Percentiles rank a stretch among this genome's conserved stretches.
Evolutionary conservation across 1,284 basidiomycete species (phyloP).

Genomic region (Somion occarium): DNA sequence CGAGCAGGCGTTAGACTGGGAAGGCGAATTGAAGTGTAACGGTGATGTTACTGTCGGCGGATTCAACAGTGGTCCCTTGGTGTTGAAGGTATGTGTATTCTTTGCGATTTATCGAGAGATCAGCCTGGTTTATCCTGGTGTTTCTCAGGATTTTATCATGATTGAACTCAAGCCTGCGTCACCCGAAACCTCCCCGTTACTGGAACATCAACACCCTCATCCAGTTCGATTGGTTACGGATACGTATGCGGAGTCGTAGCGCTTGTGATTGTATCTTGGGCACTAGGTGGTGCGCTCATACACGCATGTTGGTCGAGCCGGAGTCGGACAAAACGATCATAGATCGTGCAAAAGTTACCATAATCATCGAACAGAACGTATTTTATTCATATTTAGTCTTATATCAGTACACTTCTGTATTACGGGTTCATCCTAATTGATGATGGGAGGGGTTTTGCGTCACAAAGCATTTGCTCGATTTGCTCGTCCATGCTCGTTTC

Average conservation of each 20-base stretch:
- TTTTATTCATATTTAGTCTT: no score
- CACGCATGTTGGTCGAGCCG: neutral
- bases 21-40: constrained; percentile 6
- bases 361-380: no score
- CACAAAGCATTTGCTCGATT: no score
- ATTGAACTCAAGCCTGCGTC: constrained; percentile 5
- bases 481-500: no score
- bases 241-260: constrained; percentile 5
- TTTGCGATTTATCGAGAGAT: constrained; percentile 1
- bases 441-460: no score
- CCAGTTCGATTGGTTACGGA: constrained; percentile 9
- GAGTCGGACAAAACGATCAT: neutral
- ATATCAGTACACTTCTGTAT: no score
- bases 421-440: no score
- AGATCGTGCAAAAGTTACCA: neutral
- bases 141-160: constrained; percentile 9
- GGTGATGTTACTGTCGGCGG: constrained; percentile 4
- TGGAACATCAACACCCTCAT: constrained; percentile 4
- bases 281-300: neutral
- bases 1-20: constrained; percentile 7
- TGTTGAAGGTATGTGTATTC: constrained; percentile 8
- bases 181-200: neutral
- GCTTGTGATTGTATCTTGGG: no score
- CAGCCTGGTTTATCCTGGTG: neutral
- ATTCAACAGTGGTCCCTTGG: constrained; percentile 2